Base-by-base conservation (phyloP, 2,329 filamentous ascomycete genomes). In the Fusarium coffeatum region DNA sequence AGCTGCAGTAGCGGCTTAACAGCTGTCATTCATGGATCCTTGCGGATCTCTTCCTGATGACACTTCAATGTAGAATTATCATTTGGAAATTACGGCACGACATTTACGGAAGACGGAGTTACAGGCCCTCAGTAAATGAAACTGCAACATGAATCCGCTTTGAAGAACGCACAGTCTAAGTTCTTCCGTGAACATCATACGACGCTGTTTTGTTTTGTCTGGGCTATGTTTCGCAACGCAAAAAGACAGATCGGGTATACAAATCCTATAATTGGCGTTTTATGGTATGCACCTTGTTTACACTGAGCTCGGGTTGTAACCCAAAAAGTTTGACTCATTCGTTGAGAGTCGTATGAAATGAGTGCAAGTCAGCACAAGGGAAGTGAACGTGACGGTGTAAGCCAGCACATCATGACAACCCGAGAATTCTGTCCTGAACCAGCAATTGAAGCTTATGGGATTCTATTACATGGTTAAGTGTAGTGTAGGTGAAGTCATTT, bases 131-230 rank as follows among this genome's bases (percentile, higher is more conserved):
- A n/a, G 18, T 37, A 37, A 18, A 37, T 45, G 30, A 30, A 32
- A 32, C n/a, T 64, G 32, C 45, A 50, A 50, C 47, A 48, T 30
- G n/a, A 20, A 43, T 18, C 34, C 28, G 60, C 28, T 30, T 34
- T 42, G 42, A 41, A 28, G 25, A 37, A 25, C n/a, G 30, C 34
- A 42, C 23, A 16, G 60, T 12, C 25, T n/a, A 45, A 42, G 25
- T 32, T 49, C 40, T 7, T 41, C 25, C n/a, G 60, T 20, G 30
- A 47, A 18, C 28, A 60, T 60, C 63, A 55, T 66, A 66, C 48
- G 34, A 60, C 28, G 18, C 13, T 22, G n/a, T 41, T 34, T 25
- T 43, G 18, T 27, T 22, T 57, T 37, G 22, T 20, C 18, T 46
- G 37, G 16, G 27, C 27, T 13, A 54, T 60, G 46, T 27, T 48